Evolutionary conservation across 2,329 filamentous ascomycete genomes (phyloP).

Genomic region (Monosporascus sp.): DNA sequence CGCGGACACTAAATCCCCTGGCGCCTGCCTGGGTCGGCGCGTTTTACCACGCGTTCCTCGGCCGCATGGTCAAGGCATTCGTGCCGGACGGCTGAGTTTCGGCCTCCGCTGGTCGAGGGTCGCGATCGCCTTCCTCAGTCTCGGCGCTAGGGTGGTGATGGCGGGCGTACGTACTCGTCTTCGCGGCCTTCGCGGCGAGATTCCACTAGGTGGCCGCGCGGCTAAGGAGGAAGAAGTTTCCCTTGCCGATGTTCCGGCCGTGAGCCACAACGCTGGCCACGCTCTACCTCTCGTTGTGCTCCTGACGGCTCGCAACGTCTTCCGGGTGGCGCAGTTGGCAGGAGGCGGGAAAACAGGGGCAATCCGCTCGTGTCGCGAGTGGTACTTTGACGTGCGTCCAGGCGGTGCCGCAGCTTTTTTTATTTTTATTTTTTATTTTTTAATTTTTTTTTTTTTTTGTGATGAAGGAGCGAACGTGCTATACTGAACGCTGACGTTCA

Average conservation of each 20-base stretch:
- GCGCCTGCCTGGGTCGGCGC: not conserved
- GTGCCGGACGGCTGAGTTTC: not conserved
- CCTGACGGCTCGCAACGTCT: not conserved
- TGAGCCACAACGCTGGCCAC: not conserved
- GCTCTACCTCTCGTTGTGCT: not conserved
- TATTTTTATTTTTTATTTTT: too few relatives aligned
- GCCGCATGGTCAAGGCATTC: not conserved
- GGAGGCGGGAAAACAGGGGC: not conserved
- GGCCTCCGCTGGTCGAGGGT: not conserved
- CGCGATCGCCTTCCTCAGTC: not conserved
- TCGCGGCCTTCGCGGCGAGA: not conserved
- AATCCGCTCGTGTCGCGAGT: not conserved
- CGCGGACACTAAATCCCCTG: not conserved
- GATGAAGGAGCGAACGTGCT: too few relatives aligned
- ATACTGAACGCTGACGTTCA: not conserved
- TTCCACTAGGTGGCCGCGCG: not conserved
- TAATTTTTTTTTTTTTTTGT: too few relatives aligned
- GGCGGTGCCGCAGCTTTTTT: too few relatives aligned
- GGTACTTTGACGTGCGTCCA: not conserved
- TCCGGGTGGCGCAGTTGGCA: not conserved
- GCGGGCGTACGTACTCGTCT: not conserved
- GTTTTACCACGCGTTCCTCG: not conserved
- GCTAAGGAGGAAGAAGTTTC: not conserved
- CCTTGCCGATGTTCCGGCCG: not conserved
- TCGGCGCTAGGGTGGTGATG: not conserved